Evolutionary conservation across 495 filamentous ascomycete genomes (phyloP), one percentile per base, ranked within the genome.

Genomic region (Cercophora samala): DNA sequence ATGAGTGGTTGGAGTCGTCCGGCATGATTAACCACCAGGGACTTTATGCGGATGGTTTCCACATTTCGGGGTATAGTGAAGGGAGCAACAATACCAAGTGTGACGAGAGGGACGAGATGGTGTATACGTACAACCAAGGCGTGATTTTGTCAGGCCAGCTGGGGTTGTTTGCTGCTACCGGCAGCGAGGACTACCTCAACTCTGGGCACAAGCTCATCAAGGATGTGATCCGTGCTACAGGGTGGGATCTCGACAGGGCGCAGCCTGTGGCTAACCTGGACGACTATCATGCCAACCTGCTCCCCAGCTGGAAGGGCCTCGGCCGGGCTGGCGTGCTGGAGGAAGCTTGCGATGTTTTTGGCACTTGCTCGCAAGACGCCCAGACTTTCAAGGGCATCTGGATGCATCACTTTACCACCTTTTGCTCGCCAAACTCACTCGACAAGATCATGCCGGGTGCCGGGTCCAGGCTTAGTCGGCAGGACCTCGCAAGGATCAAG

Each of bases 331-430:
- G 95, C 11, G 83, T 97, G 9, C 80, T 99, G 63, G 92, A 97
- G 73, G 95, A 99, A 21, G 76, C 82, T 13, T 98, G 94, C 73
- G 95, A 99, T 75, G 85, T 88, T 0, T 78, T 75, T 19, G 91
- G 86, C 3, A 81, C 76, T 55, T 98, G 93, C 73, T 90, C 87
- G 13, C 95, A 98, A 77, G 84, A 99, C 71, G 85, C 84, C 1
- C 93, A 97, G 72, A 96, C 91, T 0, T 99, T 99, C 83, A 99
- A 97, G 73, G 92, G 93, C 17, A 94, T 97, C 63, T 96, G 92
- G 81, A 96, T 95, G 81, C 83, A 97, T 76, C 94, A 99, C 69
- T 82, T 99, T 1, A 84, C 88, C 0, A 75, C 86, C 3, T 97
- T 98, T 77, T 99, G 95, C 77, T 80, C 83, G 22, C 85, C 86